Conservation (phyloP, 2,329 filamentous ascomycete genomes). For the Coniochaeta sp. region DNA sequence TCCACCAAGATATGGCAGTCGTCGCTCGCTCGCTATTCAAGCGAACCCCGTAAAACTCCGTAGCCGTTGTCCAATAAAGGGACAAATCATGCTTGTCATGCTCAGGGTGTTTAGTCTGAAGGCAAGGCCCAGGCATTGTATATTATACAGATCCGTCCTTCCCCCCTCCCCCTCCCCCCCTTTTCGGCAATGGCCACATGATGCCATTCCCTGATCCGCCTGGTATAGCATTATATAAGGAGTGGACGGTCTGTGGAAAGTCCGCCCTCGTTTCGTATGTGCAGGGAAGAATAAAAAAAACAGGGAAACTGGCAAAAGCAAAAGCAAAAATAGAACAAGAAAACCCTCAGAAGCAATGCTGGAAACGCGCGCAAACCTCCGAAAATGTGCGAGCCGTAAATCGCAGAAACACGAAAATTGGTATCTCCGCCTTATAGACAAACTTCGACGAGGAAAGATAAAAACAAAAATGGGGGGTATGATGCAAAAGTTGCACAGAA, state of each 20-base stretch:
- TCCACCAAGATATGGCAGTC: no score
- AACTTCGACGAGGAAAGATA: neutral
- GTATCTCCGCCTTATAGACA: neutral
- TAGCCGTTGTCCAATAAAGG: neutral
- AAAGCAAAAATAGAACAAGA: neutral
- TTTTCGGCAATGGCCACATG: no score
- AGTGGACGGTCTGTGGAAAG: no score
- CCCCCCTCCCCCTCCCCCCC: no score
- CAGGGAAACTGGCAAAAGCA: slow-evolving; percentile 10
- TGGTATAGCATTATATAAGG: no score
- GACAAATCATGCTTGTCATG: neutral
- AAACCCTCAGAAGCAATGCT: neutral
- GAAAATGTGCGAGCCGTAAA: neutral
- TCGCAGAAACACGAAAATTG: neutral
- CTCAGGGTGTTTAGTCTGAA: neutral
- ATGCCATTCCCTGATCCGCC: no score
- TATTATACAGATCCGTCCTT: no score
- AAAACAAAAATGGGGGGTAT: slow-evolving; percentile 7
- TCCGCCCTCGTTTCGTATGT: no score
- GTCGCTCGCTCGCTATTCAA: neutral
- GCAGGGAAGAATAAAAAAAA: neutral
- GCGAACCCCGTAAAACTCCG: neutral
- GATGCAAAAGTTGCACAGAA: slow-evolving; percentile 9
- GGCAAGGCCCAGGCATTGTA: neutral
- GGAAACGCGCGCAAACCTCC: neutral